Conservation (phyloP, 352 stramenopile species). For the Pythium insidiosum region DNA sequence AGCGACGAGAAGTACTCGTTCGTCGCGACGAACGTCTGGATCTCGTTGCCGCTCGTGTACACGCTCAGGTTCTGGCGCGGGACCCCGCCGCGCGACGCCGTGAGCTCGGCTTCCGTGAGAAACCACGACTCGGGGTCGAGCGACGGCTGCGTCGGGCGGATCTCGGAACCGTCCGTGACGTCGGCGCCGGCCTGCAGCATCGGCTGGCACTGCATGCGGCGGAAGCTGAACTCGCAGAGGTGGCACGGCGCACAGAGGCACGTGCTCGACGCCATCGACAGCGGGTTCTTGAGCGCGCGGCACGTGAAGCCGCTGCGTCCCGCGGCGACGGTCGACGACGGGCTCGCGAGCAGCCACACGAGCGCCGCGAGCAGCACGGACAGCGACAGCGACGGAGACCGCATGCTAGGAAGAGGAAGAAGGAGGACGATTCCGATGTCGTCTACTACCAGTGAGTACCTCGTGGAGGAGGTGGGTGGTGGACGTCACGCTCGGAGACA, state of each 20-base stretch:
- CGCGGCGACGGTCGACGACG: neutral
- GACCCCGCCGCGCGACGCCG: too few species aligned
- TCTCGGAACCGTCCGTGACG: too few species aligned
- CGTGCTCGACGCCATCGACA: conserved; percentile 15
- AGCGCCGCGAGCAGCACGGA: neutral
- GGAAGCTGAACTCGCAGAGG: conserved; percentile 21
- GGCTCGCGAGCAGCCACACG: neutral
- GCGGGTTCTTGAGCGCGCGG: conserved; percentile 13
- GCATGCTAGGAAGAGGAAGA: too few species aligned
- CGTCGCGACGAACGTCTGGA: conserved; percentile 20
- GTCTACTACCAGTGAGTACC: too few species aligned
- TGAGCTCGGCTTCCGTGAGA: too few species aligned
- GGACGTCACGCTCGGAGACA: too few species aligned
- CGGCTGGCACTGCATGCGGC: conserved; percentile 13
- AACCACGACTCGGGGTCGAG: conserved; percentile 41
- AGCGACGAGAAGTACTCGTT: too few species aligned
- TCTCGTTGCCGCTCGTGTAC: conserved; percentile 35
- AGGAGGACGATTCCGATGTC: too few species aligned
- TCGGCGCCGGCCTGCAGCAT: conserved; percentile 6
- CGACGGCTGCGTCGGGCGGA: conserved; percentile 22
- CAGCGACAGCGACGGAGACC: neutral
- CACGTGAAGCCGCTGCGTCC: conserved; percentile 9
- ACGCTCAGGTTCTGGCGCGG: too few species aligned
- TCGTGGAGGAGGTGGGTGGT: too few species aligned
- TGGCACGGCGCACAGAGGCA: conserved; percentile 36